Base-by-base conservation (phyloP, 352 stramenopile genomes). In the Thraustotheca clavata region DNA sequence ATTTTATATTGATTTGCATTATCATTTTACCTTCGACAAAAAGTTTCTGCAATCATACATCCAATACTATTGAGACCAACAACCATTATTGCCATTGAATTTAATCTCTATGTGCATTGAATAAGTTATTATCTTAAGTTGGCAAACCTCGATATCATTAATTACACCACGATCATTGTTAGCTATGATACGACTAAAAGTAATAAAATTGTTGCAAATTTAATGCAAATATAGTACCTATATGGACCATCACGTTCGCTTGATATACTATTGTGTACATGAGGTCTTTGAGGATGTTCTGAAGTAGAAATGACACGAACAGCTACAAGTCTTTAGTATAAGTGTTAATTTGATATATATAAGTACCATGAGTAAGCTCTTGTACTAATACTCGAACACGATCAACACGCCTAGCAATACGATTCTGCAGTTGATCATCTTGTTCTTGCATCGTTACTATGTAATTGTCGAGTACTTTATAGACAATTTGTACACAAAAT, bases 111-210 rank as follows among this genome's bases (percentile, higher is more conserved):
- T n/a, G 48, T 3, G 38, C 29, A 6, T 50, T n/a, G 11, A 65
- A 32, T 22, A n/a, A 38, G 16, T 27, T 24, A 24, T 8, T 0
- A 24, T 62, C 9, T 39, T 20, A 24, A 35, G 4, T 11, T 4
- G 0, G 20, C 26, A 47, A 38, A 77, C 75, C 68, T 85, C 71
- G 20, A 82, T 76, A 32, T 62, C 47, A 32, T 71, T 67, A 31
- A 80, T 40, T 22, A 78, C 69, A 8, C 74, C 76, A 6, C 73
- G 68, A 26, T 77, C 73, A 63, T 82, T 85, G 63, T 80, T 85
- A 36, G 76, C 71, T 12, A 71, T 33, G 41, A 82, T 79, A 40
- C 69, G 73, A 31, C 68, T 63, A 54, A 4, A 6, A n/a, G 18
- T 29, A 29, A 11, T 0, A 55, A 6, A 9, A 55, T 7, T 54